phyloP scores from a whole-genome alignment of 2,329 filamentous ascomycete genomes.

The Waltergamsia citrina region DNA sequence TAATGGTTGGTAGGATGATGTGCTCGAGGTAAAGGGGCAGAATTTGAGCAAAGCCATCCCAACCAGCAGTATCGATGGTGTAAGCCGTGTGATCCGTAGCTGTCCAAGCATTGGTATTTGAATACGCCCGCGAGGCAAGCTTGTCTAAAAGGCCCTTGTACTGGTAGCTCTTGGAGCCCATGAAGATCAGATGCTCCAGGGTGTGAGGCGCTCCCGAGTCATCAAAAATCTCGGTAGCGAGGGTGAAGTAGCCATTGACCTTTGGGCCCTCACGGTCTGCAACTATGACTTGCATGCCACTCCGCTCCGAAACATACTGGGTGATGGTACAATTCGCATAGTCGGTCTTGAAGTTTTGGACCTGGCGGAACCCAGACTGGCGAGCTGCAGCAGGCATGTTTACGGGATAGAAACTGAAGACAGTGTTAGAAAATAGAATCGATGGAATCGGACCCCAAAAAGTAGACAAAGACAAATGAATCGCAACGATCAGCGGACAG shows the following conservation, averaged over 20 bases:
- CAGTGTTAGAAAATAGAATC: background rate
- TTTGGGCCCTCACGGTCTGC: constrained; percentile 93
- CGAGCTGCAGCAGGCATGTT: constrained; percentile 43
- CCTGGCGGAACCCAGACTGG: constrained; percentile 62
- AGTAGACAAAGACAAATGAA: background rate
- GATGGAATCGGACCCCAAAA: background rate
- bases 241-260: constrained; percentile 84
- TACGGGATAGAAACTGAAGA: background rate
- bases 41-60: constrained; percentile 94
- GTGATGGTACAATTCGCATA: constrained; percentile 85
- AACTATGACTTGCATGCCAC: constrained; percentile 89
- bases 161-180: constrained; percentile 86
- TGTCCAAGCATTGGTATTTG: constrained; percentile 93
- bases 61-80: constrained; percentile 88
- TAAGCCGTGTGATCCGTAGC: constrained; percentile 95
- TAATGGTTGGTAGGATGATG: constrained; percentile 81
- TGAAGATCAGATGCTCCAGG: constrained; percentile 74
- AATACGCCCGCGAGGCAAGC: constrained; percentile 86
- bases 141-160: constrained; percentile 96
- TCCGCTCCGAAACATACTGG: constrained; percentile 91
- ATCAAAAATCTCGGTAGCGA: constrained; percentile 96
- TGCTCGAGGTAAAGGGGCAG: constrained; percentile 94
- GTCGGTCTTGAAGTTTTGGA: constrained; percentile 80
- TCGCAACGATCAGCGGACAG: background rate
- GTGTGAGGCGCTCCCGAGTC: constrained; percentile 89